Conservation (phyloP, 1,284 basidiomycete genomes). For the Cerioporus squamosus region DNA sequence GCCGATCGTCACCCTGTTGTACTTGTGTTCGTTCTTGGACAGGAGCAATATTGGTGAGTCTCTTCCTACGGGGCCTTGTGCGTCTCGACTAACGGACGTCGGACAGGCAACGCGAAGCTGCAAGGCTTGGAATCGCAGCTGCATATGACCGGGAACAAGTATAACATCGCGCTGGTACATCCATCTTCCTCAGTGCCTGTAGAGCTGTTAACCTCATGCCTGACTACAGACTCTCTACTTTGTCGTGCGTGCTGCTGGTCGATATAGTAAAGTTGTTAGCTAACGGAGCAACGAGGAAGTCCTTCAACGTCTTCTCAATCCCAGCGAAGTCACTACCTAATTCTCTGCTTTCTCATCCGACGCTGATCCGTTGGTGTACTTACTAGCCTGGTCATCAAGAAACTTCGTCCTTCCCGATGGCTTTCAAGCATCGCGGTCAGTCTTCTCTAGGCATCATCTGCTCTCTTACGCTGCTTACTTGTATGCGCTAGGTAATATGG, state of each 20-base stretch:
- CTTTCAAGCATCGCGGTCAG: constrained; percentile 31
- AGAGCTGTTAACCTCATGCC: background rate
- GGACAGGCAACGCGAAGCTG: constrained; percentile 64
- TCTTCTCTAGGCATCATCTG: background rate
- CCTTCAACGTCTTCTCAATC: constrained; percentile 63
- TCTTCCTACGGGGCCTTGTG: constrained; percentile 34
- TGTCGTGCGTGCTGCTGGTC: background rate
- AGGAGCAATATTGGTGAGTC: constrained; percentile 32
- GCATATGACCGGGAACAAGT: constrained; percentile 56
- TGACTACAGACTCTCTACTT: background rate
- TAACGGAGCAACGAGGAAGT: constrained; percentile 50
- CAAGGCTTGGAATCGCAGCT: constrained; percentile 59
- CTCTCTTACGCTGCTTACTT: background rate
- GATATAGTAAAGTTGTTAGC: background rate
- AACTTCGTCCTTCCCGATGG: constrained; percentile 35
- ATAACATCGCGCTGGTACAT: constrained; percentile 64
- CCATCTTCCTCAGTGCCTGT: constrained; percentile 2
- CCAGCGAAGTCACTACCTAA: constrained; percentile 52
- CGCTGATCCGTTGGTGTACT: background rate
- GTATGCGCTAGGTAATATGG: constrained; percentile 20
- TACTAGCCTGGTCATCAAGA: constrained; percentile 32
- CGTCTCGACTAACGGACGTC: constrained; percentile 38
- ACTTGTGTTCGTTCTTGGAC: constrained; percentile 39
- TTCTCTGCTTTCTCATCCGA: background rate
- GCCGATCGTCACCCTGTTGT: constrained; percentile 42